Base-by-base conservation (phyloP, 2,329 filamentous ascomycete species). In the Neoarthrinium moseri region DNA sequence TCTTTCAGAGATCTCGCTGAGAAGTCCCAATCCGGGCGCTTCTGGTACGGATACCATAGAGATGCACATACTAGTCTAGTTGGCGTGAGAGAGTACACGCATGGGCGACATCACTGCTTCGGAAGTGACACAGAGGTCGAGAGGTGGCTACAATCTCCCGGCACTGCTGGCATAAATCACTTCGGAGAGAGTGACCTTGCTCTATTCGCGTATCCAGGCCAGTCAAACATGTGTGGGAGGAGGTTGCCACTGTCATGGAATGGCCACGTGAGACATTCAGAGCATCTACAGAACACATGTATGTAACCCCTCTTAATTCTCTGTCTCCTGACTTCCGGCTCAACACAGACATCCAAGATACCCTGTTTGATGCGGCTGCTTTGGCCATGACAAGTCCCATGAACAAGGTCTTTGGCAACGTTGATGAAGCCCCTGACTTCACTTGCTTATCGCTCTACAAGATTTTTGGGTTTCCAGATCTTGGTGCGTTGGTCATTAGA, bases 141-240 rank as follows among this genome's bases (percentile, higher is more conserved):
- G 20, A 51, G 55, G n/a, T 77, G 72, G 72, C 59, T 77, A 23
- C 48, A 59, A 35, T 51, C 52, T 43, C 54, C 58, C 48, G 33
- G 57, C 46, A 27, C 56, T 43, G 36, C 49, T 54, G 52, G 41
- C 27, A 47, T 51, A 37, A 55, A 61, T 35, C 56, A 54, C 20
- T 45, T 52, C n/a, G 48, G 53, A 20, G 49, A 53, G 5, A 52
- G 53, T n/a, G 56, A 61, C 7, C 60, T 71, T 8, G 69, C 70
- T 2, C 58, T 80, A 3, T 83, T 88, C 52, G 81, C 81, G 17
- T 87, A 83, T 58, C 83, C 84, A 4, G 84, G 79, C 0, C 84
- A 88, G 59, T 87, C 83, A 22, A 87, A 88, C 57, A 82, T 88
- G 73, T 84, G 80, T 34, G 84, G 84, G 6, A 72, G 80, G 17